Evolutionary conservation across 169 alveolate species (phyloP), one percentile per base, ranked within the genome.

Genomic region (Eimeria mitis): DNA sequence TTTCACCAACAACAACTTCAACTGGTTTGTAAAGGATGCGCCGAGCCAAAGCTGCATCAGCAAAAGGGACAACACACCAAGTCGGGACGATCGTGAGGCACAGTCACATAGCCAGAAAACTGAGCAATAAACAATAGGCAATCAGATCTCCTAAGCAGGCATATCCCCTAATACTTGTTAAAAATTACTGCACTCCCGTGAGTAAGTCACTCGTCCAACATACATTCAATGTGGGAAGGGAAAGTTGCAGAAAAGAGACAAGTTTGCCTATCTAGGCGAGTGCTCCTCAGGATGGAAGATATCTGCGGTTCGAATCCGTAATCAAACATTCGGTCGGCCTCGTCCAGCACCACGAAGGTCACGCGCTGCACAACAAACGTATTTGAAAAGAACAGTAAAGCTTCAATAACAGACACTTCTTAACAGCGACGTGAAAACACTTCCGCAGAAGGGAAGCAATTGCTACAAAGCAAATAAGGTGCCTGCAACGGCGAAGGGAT

Each of bases 181-280:
- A 52, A 19, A 68, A 68, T 5, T 5, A 71, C 54, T 73, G n/a
- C 83, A 37, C 52, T 73, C 54, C 54, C 83, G 13, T 73, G 54
- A 19, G 83, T 68, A 34, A 16, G 54, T 13, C 34, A 6, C 56
- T 40, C 1, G 44, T 44, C 47, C 23, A 25, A 28, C 95, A 7
- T 65, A 88, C 96, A 96, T 96, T 99, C 99, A 23, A 99, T 99
- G 78, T 98, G 97, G 78, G 98, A 98, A 1, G 99, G 99, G 97
- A 99, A 99, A 11, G 99, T 99, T 4, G 99, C 99, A 40, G 99
- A 99, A 95, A 99, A 99, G 98, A 99, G 98, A 23, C 99, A 99
- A 76, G 99, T 98, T 97, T 99, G 99, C 84, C 95, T 87, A 59
- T 91, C 96, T 6, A 95, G 97, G 73, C 94, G 96, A 54, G 95